Base-by-base conservation (phyloP, 1,284 basidiomycete genomes). In the Trichosporon ovoides region DNA sequence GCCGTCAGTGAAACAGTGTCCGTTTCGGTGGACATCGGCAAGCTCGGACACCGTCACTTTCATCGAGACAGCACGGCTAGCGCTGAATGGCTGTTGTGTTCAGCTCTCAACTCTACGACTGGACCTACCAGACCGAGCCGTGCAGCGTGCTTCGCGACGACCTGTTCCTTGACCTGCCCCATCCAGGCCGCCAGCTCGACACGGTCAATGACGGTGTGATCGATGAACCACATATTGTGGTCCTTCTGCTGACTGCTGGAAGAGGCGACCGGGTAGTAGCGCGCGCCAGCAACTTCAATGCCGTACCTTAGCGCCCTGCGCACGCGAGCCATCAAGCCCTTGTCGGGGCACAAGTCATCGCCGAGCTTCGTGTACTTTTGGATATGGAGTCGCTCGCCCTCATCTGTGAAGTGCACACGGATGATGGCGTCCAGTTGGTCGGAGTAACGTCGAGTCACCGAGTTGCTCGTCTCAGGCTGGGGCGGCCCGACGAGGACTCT, bases 181-280 rank as follows among this genome's bases (percentile, higher is more conserved):
- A 75, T 74, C 74, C 74, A 71, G n/a, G 38, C 46, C 2, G 65
- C 61, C 9, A 78, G 57, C 5, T 56, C 64, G 2, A 68, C n/a
- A 11, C 62, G 62, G 48, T 72, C 70, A 38, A 77, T 74, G 7
- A 58, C 59, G 5, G 57, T 48, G 18, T 66, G 62, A 43, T 72
- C 62, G 59, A 77, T 68, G 58, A 75, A 78, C 77, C 77, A 78
- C 20, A 73, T 71, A 0, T 73, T 67, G 57, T 75, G 74, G 16
- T 78, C 74, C 73, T 74, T 76, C 46, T 74, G 74, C 48, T 76
- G 74, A 1, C 73, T 75, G 0, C 70, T 62, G 0, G 72, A 74
- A 2, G 74, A 74, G 0, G 71, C 71, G 2, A 77, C 67, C 9
- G 74, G 76, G 16, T 67, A 55, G 63, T 68, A 78, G 0, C 61